phyloP scores from a whole-genome alignment of 2,329 filamentous ascomycete genomes.

The Aureobasidium pullulans region DNA sequence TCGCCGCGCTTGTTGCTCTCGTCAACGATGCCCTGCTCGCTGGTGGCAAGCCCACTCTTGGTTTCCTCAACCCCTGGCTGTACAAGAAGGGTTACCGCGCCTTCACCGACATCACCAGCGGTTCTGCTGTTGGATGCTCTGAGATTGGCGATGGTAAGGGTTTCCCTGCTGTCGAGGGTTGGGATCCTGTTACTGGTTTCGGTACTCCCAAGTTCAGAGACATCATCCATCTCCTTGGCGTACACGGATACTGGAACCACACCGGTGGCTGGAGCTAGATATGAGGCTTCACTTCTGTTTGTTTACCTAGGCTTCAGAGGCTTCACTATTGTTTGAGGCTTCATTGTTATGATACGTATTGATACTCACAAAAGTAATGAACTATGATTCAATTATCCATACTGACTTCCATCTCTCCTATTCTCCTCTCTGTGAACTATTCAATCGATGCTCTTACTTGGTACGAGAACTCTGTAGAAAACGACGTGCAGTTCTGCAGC shows the following conservation, averaged over 20 bases:
- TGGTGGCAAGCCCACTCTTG: constrained; percentile 40
- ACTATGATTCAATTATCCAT: no score
- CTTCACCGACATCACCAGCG: constrained; percentile 40
- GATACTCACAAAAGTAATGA: no score
- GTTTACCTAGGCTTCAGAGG: no score
- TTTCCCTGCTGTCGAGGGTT: constrained; percentile 25
- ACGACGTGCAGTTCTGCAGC: no score
- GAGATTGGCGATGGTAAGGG: constrained; percentile 16
- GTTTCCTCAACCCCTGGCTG: constrained; percentile 49
- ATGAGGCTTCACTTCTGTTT: not conserved
- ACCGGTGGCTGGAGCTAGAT: not conserved
- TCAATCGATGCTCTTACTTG: no score
- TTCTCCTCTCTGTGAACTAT: no score
- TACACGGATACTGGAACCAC: not conserved
- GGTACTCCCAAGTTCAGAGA: constrained; percentile 22
- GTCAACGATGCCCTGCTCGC: constrained; percentile 54
- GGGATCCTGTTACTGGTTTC: constrained; percentile 28
- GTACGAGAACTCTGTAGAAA: no score
- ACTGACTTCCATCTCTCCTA: no score
- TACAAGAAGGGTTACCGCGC: constrained; percentile 41
- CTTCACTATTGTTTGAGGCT: no score
- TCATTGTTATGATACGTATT: no score
- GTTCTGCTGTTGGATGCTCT: constrained; percentile 28
- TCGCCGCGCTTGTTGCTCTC: constrained; percentile 50
- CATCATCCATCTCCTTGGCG: not conserved